Evolutionary conservation across 345 rosid species (phyloP).

Genomic region (Erodium maritimum): DNA sequence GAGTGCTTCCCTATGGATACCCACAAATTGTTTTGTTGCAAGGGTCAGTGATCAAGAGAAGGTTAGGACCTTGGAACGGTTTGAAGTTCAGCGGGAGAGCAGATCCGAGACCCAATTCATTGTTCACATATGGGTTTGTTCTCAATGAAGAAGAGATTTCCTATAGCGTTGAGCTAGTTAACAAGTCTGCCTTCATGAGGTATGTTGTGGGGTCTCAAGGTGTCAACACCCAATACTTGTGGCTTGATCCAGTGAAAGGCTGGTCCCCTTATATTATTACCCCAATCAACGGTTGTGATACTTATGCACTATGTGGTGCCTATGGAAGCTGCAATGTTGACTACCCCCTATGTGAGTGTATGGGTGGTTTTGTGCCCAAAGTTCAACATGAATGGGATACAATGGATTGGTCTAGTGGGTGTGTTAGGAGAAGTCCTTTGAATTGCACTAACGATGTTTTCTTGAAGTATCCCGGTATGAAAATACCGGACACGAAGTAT

Average conservation of each 20-base stretch:
- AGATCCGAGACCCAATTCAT: conserved; percentile 17
- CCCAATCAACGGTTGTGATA: conserved; percentile 31
- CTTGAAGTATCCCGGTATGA: conserved; percentile 12
- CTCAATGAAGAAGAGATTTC: conserved; percentile 20
- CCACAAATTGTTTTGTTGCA: conserved; percentile 28
- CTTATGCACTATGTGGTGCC: conserved; percentile 24
- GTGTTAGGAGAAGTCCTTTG: conserved; percentile 15
- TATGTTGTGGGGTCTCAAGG: conserved; percentile 18
- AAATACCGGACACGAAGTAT: conserved; percentile 26
- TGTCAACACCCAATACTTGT: conserved; percentile 10
- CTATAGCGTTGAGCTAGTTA: conserved; percentile 18
- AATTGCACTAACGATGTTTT: conserved; percentile 17
- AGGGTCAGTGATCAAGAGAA: conserved; percentile 6
- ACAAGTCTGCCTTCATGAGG: conserved; percentile 14
- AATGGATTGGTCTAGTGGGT: conserved; percentile 34
- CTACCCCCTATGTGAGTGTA: conserved; percentile 26
- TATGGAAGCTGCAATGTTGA: conserved; percentile 20
- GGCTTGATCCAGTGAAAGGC: conserved; percentile 12
- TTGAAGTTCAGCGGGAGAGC: conserved; percentile 25
- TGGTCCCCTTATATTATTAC: conserved; percentile 22
- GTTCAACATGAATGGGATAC: conserved; percentile 14
- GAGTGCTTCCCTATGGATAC: conserved; percentile 13
- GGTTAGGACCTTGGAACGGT: conserved; percentile 22
- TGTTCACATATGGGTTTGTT: conserved; percentile 19
- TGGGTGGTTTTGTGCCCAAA: conserved; percentile 27